These are phyloP conservation scores for Exidia glandulosa DNA, from an alignment of 768 basidiomycete species.

Conservation along the genomic window DNA sequence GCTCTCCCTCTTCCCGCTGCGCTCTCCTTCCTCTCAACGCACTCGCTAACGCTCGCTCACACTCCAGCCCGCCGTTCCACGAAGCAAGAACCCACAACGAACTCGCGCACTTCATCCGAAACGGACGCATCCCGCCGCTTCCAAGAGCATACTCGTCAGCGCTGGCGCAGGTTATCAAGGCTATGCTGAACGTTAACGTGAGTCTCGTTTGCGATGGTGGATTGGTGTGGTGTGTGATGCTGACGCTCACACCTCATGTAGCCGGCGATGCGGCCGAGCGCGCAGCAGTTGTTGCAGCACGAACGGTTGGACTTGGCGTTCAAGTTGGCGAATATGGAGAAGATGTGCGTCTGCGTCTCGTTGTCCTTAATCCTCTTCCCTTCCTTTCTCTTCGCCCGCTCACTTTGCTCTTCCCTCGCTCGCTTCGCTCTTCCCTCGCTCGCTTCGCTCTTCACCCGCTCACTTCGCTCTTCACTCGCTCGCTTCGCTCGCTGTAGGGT, in stretches of 20 bases:
- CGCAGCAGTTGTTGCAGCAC: conserved; percentile 67
- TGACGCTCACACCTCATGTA: conserved; percentile 16
- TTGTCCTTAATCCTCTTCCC: too few relatives aligned
- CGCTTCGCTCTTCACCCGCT: too few relatives aligned
- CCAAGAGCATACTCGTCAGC: conserved; percentile 73
- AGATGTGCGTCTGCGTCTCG: too few relatives aligned
- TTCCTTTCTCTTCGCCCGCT: too few relatives aligned
- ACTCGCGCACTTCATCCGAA: conserved; percentile 71
- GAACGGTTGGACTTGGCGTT: conserved; percentile 62
- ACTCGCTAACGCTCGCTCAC: conserved; percentile 1
- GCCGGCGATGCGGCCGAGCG: conserved; percentile 83
- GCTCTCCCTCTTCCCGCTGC: not conserved
- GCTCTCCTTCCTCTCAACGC: not conserved
- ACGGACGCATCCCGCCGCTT: conserved; percentile 83
- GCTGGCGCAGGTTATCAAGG: conserved; percentile 63
- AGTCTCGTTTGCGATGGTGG: conserved; percentile 10
- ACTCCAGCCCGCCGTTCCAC: conserved; percentile 84
- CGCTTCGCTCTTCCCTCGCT: too few relatives aligned
- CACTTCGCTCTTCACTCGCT: too few relatives aligned
- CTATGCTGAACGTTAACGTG: conserved; percentile 81
- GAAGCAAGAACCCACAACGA: conserved; percentile 86
- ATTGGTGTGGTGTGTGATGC: not conserved
- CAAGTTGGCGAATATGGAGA: conserved; percentile 29
- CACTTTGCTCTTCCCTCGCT: too few relatives aligned
- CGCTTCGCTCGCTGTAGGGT: too few relatives aligned